Percentiles rank a stretch among this genome's conserved stretches.
Conservation (phyloP, 2,329 filamentous ascomycete genomes). For the Aspergillus tubingensis region DNA sequence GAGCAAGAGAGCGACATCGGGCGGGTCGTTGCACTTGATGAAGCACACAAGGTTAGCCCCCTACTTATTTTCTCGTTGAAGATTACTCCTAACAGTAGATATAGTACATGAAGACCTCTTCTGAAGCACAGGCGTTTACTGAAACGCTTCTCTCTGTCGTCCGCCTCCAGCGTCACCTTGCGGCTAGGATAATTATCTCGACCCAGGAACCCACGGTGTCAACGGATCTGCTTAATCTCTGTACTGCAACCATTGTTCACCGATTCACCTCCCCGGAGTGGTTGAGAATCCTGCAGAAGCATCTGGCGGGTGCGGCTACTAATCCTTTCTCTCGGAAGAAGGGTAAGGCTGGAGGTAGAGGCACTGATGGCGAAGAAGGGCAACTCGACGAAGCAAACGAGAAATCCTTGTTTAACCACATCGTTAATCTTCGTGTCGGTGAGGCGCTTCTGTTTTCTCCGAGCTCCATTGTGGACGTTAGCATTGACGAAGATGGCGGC, state of each 20-base stretch:
- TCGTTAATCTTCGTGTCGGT: neutral
- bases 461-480: neutral
- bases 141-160: constrained; percentile 62
- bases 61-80: neutral
- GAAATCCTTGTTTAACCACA: neutral
- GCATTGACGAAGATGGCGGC: neutral
- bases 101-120: constrained; percentile 22
- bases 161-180: constrained; percentile 68
- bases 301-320: constrained; percentile 46
- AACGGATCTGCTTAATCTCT: constrained; percentile 66
- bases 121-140: constrained; percentile 48
- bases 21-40: constrained; percentile 22
- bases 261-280: constrained; percentile 67
- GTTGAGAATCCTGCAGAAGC: constrained; percentile 47
- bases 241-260: constrained; percentile 69
- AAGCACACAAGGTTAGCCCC: constrained; percentile 25
- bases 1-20: constrained; percentile 18
- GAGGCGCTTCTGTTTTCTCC: neutral
- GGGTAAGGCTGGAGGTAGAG: neutral
- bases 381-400: neutral
- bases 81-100: too few species aligned
- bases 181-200: constrained; percentile 65
- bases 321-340: neutral
- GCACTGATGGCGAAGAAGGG: neutral
- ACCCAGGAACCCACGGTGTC: constrained; percentile 75